phyloP scores from a whole-genome alignment of 768 basidiomycete species.

The Kwoniella botswanensis region DNA sequence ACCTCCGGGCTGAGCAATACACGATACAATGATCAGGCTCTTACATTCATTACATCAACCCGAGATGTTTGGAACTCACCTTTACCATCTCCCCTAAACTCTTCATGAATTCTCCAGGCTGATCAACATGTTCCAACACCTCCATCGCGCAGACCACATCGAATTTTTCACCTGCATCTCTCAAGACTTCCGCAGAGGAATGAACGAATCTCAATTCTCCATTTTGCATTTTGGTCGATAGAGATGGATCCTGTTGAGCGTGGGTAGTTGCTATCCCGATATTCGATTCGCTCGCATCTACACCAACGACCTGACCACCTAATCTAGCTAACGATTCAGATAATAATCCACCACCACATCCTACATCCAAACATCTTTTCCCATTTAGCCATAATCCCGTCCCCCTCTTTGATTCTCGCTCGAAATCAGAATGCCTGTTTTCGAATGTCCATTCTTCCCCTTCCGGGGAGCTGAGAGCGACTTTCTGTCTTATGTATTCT shows the following conservation, averaged over 20 bases:
- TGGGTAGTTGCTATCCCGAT: slow-evolving; percentile 83
- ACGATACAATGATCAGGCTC: background rate
- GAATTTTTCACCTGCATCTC: slow-evolving; percentile 68
- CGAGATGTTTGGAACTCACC: slow-evolving; percentile 61
- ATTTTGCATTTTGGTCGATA: slow-evolving; percentile 54
- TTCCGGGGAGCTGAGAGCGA: slow-evolving; percentile 34
- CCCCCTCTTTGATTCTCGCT: slow-evolving; percentile 27
- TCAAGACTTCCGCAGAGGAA: slow-evolving; percentile 74
- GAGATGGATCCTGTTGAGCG: slow-evolving; percentile 73
- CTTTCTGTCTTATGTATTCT: slow-evolving; percentile 68
- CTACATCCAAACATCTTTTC: slow-evolving; percentile 81
- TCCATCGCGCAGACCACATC: slow-evolving; percentile 98
- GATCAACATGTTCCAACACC: slow-evolving; percentile 95
- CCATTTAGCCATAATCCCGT: slow-evolving; percentile 64
- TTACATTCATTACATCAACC: background rate
- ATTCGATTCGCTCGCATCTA: slow-evolving; percentile 89
- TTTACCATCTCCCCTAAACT: slow-evolving; percentile 85
- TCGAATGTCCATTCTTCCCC: slow-evolving; percentile 51
- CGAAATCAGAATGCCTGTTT: slow-evolving; percentile 29
- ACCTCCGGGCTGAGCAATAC: slow-evolving; percentile 76
- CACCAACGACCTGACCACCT: slow-evolving; percentile 84
- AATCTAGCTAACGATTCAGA: slow-evolving; percentile 89
- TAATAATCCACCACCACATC: slow-evolving; percentile 92
- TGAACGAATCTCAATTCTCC: slow-evolving; percentile 70
- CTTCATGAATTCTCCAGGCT: slow-evolving; percentile 80